Evolutionary conservation across 805 yeast genomes (phyloP).

Genomic region (Millerozyma miso): DNA sequence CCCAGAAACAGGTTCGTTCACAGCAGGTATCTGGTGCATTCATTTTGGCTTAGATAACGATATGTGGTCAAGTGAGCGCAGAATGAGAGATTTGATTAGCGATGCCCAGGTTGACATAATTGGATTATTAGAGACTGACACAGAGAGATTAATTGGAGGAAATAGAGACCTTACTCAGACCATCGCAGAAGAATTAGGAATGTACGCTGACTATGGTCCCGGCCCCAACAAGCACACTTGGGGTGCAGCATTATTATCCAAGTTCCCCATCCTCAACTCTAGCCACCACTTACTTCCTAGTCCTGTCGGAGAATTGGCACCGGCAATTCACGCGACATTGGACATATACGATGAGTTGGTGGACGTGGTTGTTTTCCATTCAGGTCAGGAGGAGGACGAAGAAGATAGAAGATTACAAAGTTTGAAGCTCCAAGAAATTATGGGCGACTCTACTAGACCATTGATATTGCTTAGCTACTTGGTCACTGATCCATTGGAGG

Average conservation of each 20-base stretch:
- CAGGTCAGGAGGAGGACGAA: constrained; percentile 96
- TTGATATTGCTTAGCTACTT: constrained; percentile 81
- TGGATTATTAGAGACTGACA: constrained; percentile 88
- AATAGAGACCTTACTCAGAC: constrained; percentile 90
- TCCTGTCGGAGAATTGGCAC: constrained; percentile 97
- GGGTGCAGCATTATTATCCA: constrained; percentile 91
- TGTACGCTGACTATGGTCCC: constrained; percentile 96
- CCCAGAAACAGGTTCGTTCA: constrained; percentile 58
- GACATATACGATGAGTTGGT: constrained; percentile 83
- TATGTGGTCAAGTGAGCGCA: constrained; percentile 93
- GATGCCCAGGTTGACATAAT: constrained; percentile 90
- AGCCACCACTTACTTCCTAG: constrained; percentile 91
- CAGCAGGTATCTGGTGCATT: constrained; percentile 98
- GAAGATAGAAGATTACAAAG: constrained; percentile 91
- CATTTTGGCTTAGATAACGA: constrained; percentile 97
- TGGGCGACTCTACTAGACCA: constrained; percentile 84
- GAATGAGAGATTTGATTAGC: constrained; percentile 77
- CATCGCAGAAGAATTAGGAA: constrained; percentile 85
- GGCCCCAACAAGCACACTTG: constrained; percentile 98
- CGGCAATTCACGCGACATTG: constrained; percentile 94
- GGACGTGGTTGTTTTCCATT: constrained; percentile 94
- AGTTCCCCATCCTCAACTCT: constrained; percentile 88
- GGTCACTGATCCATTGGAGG: constrained; percentile 82
- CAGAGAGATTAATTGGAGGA: constrained; percentile 91
- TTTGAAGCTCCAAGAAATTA: constrained; percentile 65